Conservation (phyloP, 2,329 filamentous ascomycete genomes). For the Coleophoma cylindrospora region DNA sequence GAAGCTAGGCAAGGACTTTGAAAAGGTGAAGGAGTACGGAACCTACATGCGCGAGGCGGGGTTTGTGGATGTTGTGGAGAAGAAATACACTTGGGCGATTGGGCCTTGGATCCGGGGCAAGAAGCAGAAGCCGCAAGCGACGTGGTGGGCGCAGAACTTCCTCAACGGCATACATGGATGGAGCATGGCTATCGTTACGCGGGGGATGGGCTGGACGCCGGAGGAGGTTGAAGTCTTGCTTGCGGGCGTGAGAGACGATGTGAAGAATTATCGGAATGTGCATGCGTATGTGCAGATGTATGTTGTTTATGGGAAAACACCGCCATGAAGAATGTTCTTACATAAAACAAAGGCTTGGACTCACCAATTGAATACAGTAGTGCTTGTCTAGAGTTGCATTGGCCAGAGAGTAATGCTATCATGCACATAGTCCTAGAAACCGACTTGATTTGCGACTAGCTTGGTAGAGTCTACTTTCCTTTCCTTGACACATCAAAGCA, state of each 20-base stretch:
- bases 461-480: too few relatives aligned
- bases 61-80: conserved; percentile 4
- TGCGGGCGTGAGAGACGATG: neutral
- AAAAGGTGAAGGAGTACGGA: neutral
- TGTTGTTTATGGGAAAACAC: conserved; percentile 4
- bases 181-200: neutral
- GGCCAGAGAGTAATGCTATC: too few relatives aligned
- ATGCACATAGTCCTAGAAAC: too few relatives aligned
- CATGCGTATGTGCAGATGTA: conserved; percentile 4
- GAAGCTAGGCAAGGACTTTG: neutral
- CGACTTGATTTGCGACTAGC: too few relatives aligned
- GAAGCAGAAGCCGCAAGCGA: conserved; percentile 2
- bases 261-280: conserved; percentile 2
- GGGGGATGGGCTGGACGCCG: conserved; percentile 1
- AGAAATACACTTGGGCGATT: conserved; percentile 1
- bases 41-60: conserved; percentile 3
- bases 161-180: neutral
- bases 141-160: conserved; percentile 3
- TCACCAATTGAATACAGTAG: too few relatives aligned
- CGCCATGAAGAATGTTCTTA: neutral
- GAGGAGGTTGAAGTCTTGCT: neutral
- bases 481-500: too few relatives aligned
- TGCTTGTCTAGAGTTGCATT: too few relatives aligned
- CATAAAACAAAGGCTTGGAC: neutral
- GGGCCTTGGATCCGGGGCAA: conserved; percentile 1